Evolutionary conservation across 2,329 filamentous ascomycete species (phyloP).

Genomic region (Paraconiothyrium brasiliense): DNA sequence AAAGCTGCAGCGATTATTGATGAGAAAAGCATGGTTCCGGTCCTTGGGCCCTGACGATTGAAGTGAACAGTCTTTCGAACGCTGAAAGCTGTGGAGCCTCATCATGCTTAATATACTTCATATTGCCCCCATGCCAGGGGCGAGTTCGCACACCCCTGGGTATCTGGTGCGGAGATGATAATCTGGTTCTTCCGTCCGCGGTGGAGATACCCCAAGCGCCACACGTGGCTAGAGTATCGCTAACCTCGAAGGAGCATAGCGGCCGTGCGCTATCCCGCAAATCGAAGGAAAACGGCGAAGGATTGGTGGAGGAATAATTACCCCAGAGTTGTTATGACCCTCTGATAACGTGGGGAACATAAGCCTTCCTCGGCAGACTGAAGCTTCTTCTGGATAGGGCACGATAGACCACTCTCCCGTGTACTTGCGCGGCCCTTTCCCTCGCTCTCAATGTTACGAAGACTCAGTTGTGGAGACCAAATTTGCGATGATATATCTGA

Average conservation of each 20-base stretch:
- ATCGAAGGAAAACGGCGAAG: constrained; percentile 19
- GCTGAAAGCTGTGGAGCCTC: constrained; percentile 13
- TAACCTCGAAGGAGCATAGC: constrained; percentile 29
- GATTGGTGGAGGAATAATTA: constrained; percentile 38
- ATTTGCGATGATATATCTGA: background rate
- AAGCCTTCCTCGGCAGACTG: constrained; percentile 1
- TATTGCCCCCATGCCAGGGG: constrained; percentile 20
- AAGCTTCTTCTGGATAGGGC: background rate
- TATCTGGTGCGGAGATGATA: constrained; percentile 28
- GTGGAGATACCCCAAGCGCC: constrained; percentile 23
- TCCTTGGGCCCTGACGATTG: constrained; percentile 2
- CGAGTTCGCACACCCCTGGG: constrained; percentile 14
- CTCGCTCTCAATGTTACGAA: background rate
- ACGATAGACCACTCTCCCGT: background rate
- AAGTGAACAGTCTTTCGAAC: constrained; percentile 4
- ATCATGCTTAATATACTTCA: constrained; percentile 29
- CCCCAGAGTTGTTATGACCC: constrained; percentile 4
- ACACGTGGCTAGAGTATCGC: constrained; percentile 30
- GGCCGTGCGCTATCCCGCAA: constrained; percentile 16
- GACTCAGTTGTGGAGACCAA: background rate
- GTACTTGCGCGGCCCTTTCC: background rate
- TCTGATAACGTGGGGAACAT: constrained; percentile 10
- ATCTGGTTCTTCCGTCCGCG: constrained; percentile 25
- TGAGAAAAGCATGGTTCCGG: constrained; percentile 37
- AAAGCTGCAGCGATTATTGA: constrained; percentile 33